These are phyloP conservation scores for Aspergillus sp. DNA, from an alignment of 2,329 filamentous ascomycete genomes.

Conservation along the genomic window DNA sequence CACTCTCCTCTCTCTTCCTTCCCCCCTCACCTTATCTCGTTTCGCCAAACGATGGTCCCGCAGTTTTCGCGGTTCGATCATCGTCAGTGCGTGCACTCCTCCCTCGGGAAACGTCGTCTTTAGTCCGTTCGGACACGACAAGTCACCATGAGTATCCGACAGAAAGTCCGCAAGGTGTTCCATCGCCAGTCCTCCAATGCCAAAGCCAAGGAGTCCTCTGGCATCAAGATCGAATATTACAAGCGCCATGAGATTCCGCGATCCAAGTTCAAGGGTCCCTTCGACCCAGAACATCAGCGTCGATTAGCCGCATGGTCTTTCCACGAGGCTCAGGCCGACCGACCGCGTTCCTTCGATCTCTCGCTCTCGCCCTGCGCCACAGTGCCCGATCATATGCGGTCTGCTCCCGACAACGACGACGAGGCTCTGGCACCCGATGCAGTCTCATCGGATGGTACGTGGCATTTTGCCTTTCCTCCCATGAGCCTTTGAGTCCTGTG, in stretches of 20 bases:
- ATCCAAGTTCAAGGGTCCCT: slow-evolving; percentile 49
- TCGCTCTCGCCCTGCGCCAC: slow-evolving; percentile 39
- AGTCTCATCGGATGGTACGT: slow-evolving; percentile 18
- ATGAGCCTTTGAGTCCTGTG: neutral
- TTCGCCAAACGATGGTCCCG: slow-evolving; percentile 27
- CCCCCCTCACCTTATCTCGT: slow-evolving; percentile 1
- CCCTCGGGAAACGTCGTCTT: slow-evolving; percentile 23
- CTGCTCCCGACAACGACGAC: slow-evolving; percentile 22
- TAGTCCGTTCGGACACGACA: neutral
- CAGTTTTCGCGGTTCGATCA: slow-evolving; percentile 15
- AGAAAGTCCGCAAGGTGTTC: slow-evolving; percentile 37
- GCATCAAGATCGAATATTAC: slow-evolving; percentile 48
- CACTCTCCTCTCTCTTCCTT: slow-evolving; percentile 1
- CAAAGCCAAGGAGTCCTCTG: slow-evolving; percentile 23
- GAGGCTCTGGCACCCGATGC: slow-evolving; percentile 16
- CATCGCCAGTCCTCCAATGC: slow-evolving; percentile 24
- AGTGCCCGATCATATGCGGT: slow-evolving; percentile 20
- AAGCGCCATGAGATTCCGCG: slow-evolving; percentile 46
- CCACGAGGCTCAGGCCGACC: slow-evolving; percentile 31
- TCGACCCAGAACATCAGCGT: slow-evolving; percentile 45
- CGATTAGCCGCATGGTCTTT: slow-evolving; percentile 46
- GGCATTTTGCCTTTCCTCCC: neutral
- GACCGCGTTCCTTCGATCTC: slow-evolving; percentile 33
- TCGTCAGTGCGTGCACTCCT: slow-evolving; percentile 35
- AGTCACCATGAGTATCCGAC: slow-evolving; percentile 36